Base-by-base conservation (phyloP, 306 rosid genomes). In the Corylus avellana region DNA sequence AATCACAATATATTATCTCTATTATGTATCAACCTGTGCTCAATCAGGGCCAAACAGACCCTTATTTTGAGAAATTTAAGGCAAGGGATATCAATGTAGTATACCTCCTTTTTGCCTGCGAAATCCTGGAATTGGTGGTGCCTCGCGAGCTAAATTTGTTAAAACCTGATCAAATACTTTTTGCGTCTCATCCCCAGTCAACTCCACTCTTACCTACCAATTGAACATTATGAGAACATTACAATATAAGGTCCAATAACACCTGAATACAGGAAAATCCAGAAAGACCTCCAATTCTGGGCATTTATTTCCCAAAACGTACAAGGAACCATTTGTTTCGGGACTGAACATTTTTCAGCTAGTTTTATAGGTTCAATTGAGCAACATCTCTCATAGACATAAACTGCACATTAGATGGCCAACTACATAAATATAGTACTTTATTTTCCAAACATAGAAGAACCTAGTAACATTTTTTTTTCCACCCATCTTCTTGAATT, bases 71-170 rank as follows among this genome's bases (percentile, higher is more conserved):
- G 47, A 64, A 64, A 64, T 22, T 64, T 64, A 29, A 32, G 0
- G 47, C 22, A 64, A 51, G 69, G 5, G 2, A 8, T 13, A 42
- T 48, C 57, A 70, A 2, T 39, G 54, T 17, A 29, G 25, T 22
- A 54, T 86, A 94, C 98, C 98, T 89, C 98, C 97, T 82, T 94
- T 94, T 79, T 81, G 89, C 81, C 81, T 82, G 57, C 94, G 94
- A 86, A 94, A 94, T 85, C 97, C 98, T 0, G 97, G 97, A 78
- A 91, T 85, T 0, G 97, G 97, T 5, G 98, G 97, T 17, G 94
- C 97, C 7, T 88, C 82, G 56, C 86, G 88, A 46, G 90, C 93
- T 80, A 94, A 90, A 78, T 86, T 85, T 73, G 76, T 48, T 75
- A 94, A 86, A 79, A 86, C 87, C 79, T 58, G 76, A 66, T 89